Base-by-base conservation (phyloP, 805 yeast genomes). In the Metschnikowia chrysomelidarum region DNA sequence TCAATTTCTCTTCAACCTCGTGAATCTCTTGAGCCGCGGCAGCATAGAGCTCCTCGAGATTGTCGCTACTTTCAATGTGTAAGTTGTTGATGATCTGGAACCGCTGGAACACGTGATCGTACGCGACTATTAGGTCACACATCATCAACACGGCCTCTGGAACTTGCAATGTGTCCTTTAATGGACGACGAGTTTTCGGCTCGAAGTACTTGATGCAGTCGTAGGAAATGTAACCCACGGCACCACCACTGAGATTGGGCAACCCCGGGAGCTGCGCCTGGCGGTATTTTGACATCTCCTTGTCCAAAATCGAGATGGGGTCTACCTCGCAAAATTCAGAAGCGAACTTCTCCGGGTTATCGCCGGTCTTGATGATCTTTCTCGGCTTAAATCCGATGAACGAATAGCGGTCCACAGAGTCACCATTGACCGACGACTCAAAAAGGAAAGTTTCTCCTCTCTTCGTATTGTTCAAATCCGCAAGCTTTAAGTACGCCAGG, bases 191-290 rank as follows among this genome's bases (percentile, higher is more conserved):
- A 1, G 98, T 91, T 49, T 73, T 81, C 41, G 99, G 99, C 64
- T 93, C 99, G 49, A 93, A 93, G 62, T 93, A 93, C 57, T 87
- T 85, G 54, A 93, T 84, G 68, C 99, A 93, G 60, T 93, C 99
- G 54, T 93, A 93, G 1, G 97, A 87, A 27, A 93, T 80, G 57
- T 88, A 93, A 2, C 99, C 99, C 36, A 91, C 75, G 5, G 98
- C 98, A 45, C 99, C 99, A 39, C 99, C 98, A 50, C 89, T 81
- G 39, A 88, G 66, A 44, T 74, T 76, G 10, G 96, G 87, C 32
- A 89, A 67, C 26, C 95, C 94, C 0, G 95, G 94, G 32, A 87
- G 64, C 49, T 76, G 79, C 2, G 89, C 87, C 53, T 86, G 87
- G 36, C 69, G 75, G 52, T 74, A 76, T 25, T 69, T 60, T 7